These are phyloP conservation scores for Paecilomyces sp. DNA, from an alignment of 2,329 filamentous ascomycete genomes.

Conservation along the genomic window DNA sequence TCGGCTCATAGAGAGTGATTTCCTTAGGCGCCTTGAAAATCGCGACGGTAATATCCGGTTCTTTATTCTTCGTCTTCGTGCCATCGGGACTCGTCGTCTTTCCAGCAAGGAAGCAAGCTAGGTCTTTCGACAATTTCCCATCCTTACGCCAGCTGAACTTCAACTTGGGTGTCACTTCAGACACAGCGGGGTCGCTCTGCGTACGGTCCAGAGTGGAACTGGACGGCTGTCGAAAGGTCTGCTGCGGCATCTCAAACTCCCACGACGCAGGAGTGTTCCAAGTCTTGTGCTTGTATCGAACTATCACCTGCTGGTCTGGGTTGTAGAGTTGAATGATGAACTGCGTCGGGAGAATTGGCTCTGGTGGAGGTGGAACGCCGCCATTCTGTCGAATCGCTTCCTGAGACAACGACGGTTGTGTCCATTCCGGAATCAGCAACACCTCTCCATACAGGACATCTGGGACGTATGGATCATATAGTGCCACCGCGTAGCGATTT, in stretches of 20 bases:
- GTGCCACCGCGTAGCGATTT: conserved; percentile 79
- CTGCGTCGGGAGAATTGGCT: conserved; percentile 66
- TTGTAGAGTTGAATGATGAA: conserved; percentile 91
- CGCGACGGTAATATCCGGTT: conserved; percentile 92
- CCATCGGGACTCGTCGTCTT: conserved; percentile 56
- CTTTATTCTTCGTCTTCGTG: conserved; percentile 69
- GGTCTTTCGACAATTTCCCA: conserved; percentile 74
- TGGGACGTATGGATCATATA: conserved; percentile 73
- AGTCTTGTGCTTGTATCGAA: conserved; percentile 62
- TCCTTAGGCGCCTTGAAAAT: conserved; percentile 71
- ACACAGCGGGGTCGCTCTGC: conserved; percentile 52
- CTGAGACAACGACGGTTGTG: conserved; percentile 70
- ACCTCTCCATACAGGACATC: conserved; percentile 85
- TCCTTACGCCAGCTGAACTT: conserved; percentile 87
- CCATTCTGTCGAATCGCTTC: conserved; percentile 69
- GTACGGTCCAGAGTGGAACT: conserved; percentile 70
- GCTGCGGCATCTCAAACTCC: conserved; percentile 88
- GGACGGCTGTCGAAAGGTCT: conserved; percentile 75
- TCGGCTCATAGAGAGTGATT: conserved; percentile 87
- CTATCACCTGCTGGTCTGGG: conserved; percentile 72
- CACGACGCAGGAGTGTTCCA: conserved; percentile 78
- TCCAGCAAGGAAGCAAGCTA: conserved; percentile 81
- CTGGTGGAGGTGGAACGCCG: conserved; percentile 56
- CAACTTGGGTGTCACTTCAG: conserved; percentile 59
- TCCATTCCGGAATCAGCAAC: conserved; percentile 75